These are phyloP conservation scores for Penicillium freii DNA, from an alignment of 2,329 filamentous ascomycete genomes.

Conservation along the genomic window DNA sequence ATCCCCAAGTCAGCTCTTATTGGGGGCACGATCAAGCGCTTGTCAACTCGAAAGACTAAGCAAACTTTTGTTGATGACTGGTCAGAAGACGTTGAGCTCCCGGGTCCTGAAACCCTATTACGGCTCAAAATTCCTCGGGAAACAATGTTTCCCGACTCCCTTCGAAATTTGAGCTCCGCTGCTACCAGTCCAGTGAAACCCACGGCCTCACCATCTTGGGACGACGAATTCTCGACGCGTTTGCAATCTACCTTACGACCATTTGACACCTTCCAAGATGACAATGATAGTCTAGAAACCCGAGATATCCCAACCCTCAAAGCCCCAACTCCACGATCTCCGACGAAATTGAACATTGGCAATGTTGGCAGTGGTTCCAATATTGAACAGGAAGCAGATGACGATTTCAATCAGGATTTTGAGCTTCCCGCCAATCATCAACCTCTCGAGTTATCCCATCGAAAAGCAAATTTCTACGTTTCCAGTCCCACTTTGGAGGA, in stretches of 20 bases:
- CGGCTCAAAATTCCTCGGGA: slow-evolving; percentile 64
- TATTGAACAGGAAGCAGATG: slow-evolving; percentile 53
- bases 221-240: slow-evolving; percentile 46
- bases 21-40: slow-evolving; percentile 87
- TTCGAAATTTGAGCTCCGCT: slow-evolving; percentile 63
- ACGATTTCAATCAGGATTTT: slow-evolving; percentile 70
- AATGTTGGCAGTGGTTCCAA: slow-evolving; percentile 33
- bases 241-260: slow-evolving; percentile 55
- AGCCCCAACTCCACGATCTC: slow-evolving; percentile 57
- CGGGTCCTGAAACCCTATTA: slow-evolving; percentile 55
- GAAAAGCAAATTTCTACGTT: slow-evolving; percentile 61
- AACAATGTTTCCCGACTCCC: slow-evolving; percentile 63
- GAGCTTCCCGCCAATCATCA: slow-evolving; percentile 68
- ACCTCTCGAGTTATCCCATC: slow-evolving; percentile 59
- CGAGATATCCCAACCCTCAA: slow-evolving; percentile 68
- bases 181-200: slow-evolving; percentile 41
- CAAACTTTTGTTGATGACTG: slow-evolving; percentile 76
- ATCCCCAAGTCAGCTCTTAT: slow-evolving; percentile 85
- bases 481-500: slow-evolving; percentile 66
- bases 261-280: slow-evolving; percentile 64
- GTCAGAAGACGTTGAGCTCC: slow-evolving; percentile 73
- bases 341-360: slow-evolving; percentile 51
- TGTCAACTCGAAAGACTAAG: slow-evolving; percentile 72
- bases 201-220: slow-evolving; percentile 28
- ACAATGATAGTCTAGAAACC: slow-evolving; percentile 60